These are phyloP conservation scores for Tardiomyces blankii DNA, from an alignment of 1,139 yeast species.

Conservation along the genomic window DNA sequence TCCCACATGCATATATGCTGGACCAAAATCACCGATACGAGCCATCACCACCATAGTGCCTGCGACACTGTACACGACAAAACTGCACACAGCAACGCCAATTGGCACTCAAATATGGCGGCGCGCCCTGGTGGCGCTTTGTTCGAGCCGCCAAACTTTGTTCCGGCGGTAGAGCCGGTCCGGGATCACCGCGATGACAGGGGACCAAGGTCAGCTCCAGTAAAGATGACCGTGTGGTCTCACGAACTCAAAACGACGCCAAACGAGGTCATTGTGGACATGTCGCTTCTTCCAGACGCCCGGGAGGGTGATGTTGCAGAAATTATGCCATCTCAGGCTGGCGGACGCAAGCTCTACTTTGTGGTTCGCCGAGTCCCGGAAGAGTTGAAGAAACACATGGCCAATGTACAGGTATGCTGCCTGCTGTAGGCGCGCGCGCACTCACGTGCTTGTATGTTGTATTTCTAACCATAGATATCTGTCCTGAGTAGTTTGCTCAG, in stretches of 20 bases:
- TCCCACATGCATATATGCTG: too few relatives aligned
- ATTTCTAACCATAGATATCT: slow-evolving; percentile 35
- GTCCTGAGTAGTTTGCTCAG: slow-evolving; percentile 50
- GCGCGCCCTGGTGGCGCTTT: neutral
- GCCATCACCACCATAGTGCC: too few relatives aligned
- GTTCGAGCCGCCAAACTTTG: slow-evolving; percentile 11
- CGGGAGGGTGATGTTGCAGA: slow-evolving; percentile 70
- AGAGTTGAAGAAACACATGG: neutral
- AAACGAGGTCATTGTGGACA: slow-evolving; percentile 54
- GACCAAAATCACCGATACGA: too few relatives aligned
- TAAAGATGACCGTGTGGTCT: slow-evolving; percentile 48
- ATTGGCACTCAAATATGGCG: neutral
- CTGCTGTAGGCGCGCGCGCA: neutral
- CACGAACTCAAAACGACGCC: slow-evolving; percentile 56
- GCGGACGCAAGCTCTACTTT: slow-evolving; percentile 10
- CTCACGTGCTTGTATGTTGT: neutral
- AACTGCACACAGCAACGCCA: too few relatives aligned
- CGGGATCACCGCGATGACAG: neutral
- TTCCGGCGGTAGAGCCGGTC: slow-evolving; percentile 12
- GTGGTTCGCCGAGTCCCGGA: slow-evolving; percentile 3
- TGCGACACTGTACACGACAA: too few relatives aligned
- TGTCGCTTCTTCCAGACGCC: slow-evolving; percentile 43
- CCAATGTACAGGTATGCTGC: slow-evolving; percentile 19
- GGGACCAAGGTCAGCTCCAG: slow-evolving; percentile 10
- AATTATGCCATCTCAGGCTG: slow-evolving; percentile 32